These are phyloP conservation scores for Medicago arabica DNA, from an alignment of 306 rosid genomes.

Conservation along the genomic window DNA sequence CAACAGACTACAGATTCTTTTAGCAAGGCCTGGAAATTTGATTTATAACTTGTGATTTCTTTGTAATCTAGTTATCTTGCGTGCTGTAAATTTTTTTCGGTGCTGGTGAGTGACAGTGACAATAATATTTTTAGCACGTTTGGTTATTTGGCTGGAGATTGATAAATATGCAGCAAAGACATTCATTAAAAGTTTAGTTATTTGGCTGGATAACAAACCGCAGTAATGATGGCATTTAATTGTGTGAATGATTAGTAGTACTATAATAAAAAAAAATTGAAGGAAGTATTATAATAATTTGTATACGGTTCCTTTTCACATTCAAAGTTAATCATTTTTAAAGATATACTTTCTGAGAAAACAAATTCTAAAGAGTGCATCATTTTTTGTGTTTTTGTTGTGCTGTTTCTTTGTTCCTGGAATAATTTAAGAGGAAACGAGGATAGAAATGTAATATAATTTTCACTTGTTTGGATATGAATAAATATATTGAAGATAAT, in stretches of 20 bases:
- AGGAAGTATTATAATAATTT: no score
- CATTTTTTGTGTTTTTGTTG: no score
- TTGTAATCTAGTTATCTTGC: background rate
- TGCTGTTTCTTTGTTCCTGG: no score
- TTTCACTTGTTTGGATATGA: no score
- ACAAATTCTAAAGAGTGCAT: no score
- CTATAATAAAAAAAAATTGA: no score
- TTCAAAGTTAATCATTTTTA: background rate
- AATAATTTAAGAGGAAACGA: no score
- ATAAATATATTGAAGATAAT: no score
- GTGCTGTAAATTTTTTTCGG: background rate
- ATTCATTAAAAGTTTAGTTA: background rate
- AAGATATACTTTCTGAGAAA: no score
- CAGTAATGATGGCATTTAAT: constrained; percentile 2
- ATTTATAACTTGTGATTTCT: constrained; percentile 7
- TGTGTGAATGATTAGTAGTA: background rate
- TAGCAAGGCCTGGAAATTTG: background rate
- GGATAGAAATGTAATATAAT: no score
- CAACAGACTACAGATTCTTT: background rate
- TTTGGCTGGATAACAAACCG: no score
- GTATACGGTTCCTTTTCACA: background rate
- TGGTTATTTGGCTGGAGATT: background rate
- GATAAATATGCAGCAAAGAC: background rate
- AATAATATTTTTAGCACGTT: constrained; percentile 18
- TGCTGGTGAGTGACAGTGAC: background rate